A percentile compares a stretch with the other conserved stretches of the same genome.
Evolutionary conservation across 1,284 basidiomycete genomes (phyloP).

Genomic region (Cutaneotrichosporon mucoides): DNA sequence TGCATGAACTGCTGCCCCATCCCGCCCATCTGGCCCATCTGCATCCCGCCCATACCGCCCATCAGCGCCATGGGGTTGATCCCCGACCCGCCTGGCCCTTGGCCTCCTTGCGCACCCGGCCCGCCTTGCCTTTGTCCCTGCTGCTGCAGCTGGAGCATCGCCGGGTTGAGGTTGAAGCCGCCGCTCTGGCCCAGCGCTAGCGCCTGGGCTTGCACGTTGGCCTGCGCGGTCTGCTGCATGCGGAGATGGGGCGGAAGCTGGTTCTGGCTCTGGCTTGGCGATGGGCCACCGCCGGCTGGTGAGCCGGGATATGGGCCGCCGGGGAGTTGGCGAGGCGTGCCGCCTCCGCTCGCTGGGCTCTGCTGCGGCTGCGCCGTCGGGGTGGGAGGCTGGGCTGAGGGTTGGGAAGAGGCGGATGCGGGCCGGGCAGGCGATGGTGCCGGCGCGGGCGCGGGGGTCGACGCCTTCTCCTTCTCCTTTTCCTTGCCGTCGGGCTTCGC

Average conservation of each 20-base stretch:
- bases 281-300: background rate
- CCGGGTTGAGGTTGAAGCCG: constrained; percentile 6
- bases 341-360: too few species aligned
- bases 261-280: background rate
- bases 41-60: background rate
- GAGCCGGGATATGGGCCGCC: too few species aligned
- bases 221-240: constrained; percentile 1
- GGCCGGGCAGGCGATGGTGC: too few species aligned
- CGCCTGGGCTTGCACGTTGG: constrained; percentile 13
- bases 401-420: too few species aligned
- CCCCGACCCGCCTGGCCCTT: background rate
- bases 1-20: background rate
- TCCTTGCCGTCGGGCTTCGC: too few species aligned
- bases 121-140: background rate
- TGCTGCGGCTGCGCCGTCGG: too few species aligned
- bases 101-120: background rate
- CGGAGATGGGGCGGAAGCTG: background rate
- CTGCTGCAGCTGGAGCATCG: constrained; percentile 1
- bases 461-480: too few species aligned
- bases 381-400: too few species aligned
- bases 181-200: constrained; percentile 6
- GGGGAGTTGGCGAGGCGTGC: too few species aligned
- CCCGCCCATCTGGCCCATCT: background rate
- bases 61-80: background rate
- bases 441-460: too few species aligned